phyloP scores from a whole-genome alignment of 2,329 filamentous ascomycete species.

The Ascochyta lentis region DNA sequence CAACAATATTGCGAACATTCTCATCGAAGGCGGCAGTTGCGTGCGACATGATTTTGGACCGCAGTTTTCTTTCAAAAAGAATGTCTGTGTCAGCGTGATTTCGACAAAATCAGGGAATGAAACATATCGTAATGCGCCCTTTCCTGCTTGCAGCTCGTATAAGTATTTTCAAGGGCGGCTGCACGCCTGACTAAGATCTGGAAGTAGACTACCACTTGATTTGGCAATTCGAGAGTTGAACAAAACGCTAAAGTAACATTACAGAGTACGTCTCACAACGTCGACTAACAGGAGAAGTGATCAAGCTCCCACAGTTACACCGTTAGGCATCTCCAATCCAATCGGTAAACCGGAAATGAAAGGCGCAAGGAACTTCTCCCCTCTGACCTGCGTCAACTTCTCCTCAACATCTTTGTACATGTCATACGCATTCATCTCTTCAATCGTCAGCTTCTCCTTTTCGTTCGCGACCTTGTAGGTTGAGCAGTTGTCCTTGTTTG shows the following conservation, averaged over 20 bases:
- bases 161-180: not conserved
- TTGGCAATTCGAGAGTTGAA: not conserved
- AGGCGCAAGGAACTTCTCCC: conserved; percentile 12
- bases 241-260: conserved; percentile 1
- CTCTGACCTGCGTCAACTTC: conserved; percentile 14
- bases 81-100: no score
- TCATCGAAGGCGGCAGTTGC: not conserved
- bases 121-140: not conserved
- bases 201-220: not conserved
- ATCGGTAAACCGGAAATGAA: conserved; percentile 16
- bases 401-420: conserved; percentile 34
- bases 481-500: conserved; percentile 60
- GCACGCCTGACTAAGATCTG: conserved; percentile 7
- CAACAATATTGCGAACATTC: conserved; percentile 38
- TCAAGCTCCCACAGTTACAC: conserved; percentile 17
- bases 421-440: conserved; percentile 68
- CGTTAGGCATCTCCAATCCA: conserved; percentile 18
- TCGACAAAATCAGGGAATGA: no score
- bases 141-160: not conserved
- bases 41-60: not conserved
- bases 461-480: conserved; percentile 69
- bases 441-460: conserved; percentile 68
- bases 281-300: not conserved
- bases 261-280: not conserved
- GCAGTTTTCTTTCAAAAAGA: no score